Percentiles rank a stretch among this genome's conserved stretches.
Conservation (phyloP, 768 basidiomycete species). For the Leucocoprinus leucothites region DNA sequence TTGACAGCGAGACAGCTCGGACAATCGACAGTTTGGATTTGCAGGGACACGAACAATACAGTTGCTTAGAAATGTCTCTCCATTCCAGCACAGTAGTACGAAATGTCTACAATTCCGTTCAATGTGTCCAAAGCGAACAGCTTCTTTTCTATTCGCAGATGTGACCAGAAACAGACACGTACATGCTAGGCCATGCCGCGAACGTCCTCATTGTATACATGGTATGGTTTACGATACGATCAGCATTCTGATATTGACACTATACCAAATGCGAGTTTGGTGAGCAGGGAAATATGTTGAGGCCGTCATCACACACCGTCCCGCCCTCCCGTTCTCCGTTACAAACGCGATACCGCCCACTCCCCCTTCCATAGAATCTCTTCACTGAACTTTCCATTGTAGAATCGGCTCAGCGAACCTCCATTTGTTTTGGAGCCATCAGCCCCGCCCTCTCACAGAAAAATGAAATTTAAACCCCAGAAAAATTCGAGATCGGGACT, state of each 20-base stretch:
- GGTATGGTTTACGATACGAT: background rate
- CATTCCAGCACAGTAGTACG: too few species aligned
- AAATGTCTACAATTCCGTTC: too few species aligned
- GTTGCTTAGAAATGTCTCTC: too few species aligned
- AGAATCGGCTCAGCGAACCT: background rate
- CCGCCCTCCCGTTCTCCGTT: slow-evolving; percentile 11
- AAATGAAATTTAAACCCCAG: background rate
- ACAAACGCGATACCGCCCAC: background rate
- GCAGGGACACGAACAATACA: background rate
- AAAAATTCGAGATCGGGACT: background rate
- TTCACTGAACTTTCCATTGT: background rate
- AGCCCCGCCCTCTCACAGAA: background rate
- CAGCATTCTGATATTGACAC: background rate
- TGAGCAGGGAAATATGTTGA: background rate
- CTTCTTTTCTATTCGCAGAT: background rate
- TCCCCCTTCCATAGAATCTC: background rate
- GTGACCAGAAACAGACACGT: background rate
- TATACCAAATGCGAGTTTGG: background rate
- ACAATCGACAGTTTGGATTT: background rate
- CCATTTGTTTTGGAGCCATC: background rate
- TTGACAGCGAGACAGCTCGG: background rate
- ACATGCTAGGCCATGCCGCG: background rate
- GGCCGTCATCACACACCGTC: background rate
- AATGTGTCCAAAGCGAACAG: background rate
- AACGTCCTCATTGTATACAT: background rate